These are phyloP conservation scores for Aspergillus saccharolyticus DNA, from an alignment of 495 filamentous ascomycete species.

Conservation along the genomic window DNA sequence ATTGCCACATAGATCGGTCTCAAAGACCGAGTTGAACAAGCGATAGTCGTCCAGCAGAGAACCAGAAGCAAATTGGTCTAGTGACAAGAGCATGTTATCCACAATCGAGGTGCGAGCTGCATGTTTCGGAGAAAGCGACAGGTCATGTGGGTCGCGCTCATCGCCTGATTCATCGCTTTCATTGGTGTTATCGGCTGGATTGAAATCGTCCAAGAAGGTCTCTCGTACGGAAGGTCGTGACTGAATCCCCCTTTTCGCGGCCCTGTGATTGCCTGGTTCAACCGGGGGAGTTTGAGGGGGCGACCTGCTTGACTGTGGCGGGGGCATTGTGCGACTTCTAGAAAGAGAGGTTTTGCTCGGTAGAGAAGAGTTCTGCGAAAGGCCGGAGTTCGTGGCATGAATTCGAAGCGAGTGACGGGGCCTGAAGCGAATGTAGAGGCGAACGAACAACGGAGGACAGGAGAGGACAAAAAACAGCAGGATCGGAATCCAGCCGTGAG, in stretches of 20 bases:
- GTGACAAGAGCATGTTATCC: slow-evolving; percentile 84
- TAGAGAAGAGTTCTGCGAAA: background rate
- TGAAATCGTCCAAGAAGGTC: slow-evolving; percentile 48
- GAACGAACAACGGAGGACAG: background rate
- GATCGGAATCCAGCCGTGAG: background rate
- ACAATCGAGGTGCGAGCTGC: slow-evolving; percentile 81
- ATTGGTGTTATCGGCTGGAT: slow-evolving; percentile 35
- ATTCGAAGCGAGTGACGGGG: slow-evolving; percentile 1
- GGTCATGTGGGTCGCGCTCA: slow-evolving; percentile 78
- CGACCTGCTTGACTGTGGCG: slow-evolving; percentile 28
- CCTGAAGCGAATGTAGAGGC: background rate
- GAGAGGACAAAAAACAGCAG: background rate
- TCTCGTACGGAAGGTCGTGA: slow-evolving; percentile 41
- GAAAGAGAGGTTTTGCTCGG: slow-evolving; percentile 17
- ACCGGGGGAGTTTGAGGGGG: slow-evolving; percentile 46
- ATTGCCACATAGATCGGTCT: slow-evolving; percentile 24
- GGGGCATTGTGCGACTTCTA: slow-evolving; percentile 30
- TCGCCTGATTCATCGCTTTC: slow-evolving; percentile 41
- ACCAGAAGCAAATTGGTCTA: slow-evolving; percentile 68
- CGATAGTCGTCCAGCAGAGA: slow-evolving; percentile 39
- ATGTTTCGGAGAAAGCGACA: slow-evolving; percentile 70
- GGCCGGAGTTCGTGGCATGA: slow-evolving; percentile 4
- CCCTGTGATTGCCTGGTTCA: slow-evolving; percentile 28
- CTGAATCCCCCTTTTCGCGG: slow-evolving; percentile 27
- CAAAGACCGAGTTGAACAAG: slow-evolving; percentile 39